Percentiles rank a stretch among this genome's conserved stretches.
These are phyloP conservation scores for Delonix regia DNA, from an alignment of 306 rosid species.

Conservation along the genomic window DNA sequence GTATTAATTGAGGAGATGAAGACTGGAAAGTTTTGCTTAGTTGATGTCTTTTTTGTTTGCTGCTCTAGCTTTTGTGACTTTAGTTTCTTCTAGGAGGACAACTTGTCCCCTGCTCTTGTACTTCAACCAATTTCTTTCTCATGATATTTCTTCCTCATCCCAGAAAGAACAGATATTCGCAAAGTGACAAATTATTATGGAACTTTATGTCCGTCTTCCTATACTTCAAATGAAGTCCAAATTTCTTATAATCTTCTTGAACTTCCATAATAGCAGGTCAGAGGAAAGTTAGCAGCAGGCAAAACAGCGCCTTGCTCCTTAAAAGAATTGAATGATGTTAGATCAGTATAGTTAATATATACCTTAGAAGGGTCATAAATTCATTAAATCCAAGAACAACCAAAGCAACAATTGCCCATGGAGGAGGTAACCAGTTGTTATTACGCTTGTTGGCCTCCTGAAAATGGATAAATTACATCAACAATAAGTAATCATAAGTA, in stretches of 20 bases:
- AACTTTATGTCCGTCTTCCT: not conserved
- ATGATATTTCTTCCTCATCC: slow-evolving; percentile 2
- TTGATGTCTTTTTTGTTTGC: not conserved
- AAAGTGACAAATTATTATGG: not conserved
- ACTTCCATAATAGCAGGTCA: not conserved
- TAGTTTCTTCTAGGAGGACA: not conserved
- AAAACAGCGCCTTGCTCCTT: slow-evolving; percentile 3
- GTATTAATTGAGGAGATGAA: not conserved
- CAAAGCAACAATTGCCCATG: slow-evolving; percentile 91
- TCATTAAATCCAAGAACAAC: slow-evolving; percentile 84
- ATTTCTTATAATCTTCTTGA: not conserved
- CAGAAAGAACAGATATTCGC: not conserved
- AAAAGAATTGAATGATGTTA: slow-evolving; percentile 19
- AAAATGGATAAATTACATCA: slow-evolving; percentile 34
- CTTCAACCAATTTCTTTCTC: not conserved
- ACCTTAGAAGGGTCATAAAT: slow-evolving; percentile 88
- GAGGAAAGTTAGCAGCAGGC: not conserved
- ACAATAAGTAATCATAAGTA: slow-evolving; percentile 5
- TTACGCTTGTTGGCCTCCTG: slow-evolving; percentile 88
- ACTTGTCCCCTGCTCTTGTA: not conserved
- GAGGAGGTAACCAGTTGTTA: slow-evolving; percentile 93
- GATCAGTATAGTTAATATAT: not conserved
- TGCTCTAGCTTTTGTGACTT: not conserved
- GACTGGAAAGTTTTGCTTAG: not conserved
- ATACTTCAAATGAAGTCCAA: not conserved